Evolutionary conservation across 2,329 filamentous ascomycete species (phyloP).

Genomic region (Venturiaceae sp.): DNA sequence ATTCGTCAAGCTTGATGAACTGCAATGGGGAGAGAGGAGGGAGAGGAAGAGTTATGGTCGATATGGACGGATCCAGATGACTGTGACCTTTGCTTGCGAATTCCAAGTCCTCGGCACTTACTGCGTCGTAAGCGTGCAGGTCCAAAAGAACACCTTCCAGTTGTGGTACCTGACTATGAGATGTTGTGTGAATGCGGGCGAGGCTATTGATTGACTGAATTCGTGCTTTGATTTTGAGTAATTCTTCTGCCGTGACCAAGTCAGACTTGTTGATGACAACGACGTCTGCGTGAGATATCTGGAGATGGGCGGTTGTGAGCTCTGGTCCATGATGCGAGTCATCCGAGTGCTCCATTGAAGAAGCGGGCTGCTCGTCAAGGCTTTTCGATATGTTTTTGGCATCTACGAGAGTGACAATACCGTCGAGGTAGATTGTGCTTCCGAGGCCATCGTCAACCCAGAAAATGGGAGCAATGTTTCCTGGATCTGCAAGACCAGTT

Average conservation of each 20-base stretch:
- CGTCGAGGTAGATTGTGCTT: slow-evolving; percentile 92
- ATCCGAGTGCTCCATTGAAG: slow-evolving; percentile 38
- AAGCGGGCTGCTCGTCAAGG: slow-evolving; percentile 55
- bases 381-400: slow-evolving; percentile 82
- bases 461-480: slow-evolving; percentile 90
- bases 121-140: slow-evolving; percentile 82
- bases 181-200: slow-evolving; percentile 73
- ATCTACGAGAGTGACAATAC: slow-evolving; percentile 91
- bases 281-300: slow-evolving; percentile 95
- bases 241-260: slow-evolving; percentile 60
- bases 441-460: slow-evolving; percentile 96
- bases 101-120: slow-evolving; percentile 55
- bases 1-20: slow-evolving; percentile 60
- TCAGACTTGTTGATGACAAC: slow-evolving; percentile 92
- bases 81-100: slow-evolving; percentile 72
- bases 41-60: slow-evolving; percentile 66
- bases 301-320: slow-evolving; percentile 86
- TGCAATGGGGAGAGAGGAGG: slow-evolving; percentile 48
- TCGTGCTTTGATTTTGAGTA: slow-evolving; percentile 59
- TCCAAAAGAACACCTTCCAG: slow-evolving; percentile 83
- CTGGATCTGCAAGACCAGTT: slow-evolving; percentile 87
- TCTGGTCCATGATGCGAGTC: slow-evolving; percentile 51
- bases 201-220: slow-evolving; percentile 82
- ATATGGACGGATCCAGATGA: slow-evolving; percentile 82
- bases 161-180: slow-evolving; percentile 67